A percentile compares a stretch with the other conserved stretches of the same genome.
phyloP scores from a whole-genome alignment of 495 filamentous ascomycete genomes.

The Astrocystis sublimbata region DNA sequence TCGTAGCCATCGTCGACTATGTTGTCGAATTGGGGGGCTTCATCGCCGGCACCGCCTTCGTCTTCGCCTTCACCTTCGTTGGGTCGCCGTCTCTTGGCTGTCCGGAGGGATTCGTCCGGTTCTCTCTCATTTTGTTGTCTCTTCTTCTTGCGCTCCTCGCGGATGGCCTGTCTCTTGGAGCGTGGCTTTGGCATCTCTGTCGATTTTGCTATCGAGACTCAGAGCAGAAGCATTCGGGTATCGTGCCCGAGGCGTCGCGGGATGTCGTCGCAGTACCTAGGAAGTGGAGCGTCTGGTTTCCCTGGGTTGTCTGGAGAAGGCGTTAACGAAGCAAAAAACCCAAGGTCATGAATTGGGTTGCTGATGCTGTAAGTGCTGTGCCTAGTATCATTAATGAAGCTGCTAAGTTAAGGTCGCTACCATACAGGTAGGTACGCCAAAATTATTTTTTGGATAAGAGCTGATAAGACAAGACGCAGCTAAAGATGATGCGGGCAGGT shows the following conservation, averaged over 20 bases:
- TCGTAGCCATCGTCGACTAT: constrained; percentile 27
- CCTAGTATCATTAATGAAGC: no score
- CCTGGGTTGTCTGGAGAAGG: no score
- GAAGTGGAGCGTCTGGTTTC: no score
- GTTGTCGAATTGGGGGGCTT: constrained; percentile 32
- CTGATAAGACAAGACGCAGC: constrained; percentile 1
- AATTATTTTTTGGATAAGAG: constrained; percentile 10
- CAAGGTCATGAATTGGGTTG: background rate
- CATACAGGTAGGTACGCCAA: background rate
- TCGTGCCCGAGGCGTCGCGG: no score
- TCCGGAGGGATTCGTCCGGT: constrained; percentile 31
- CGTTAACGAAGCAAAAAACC: no score
- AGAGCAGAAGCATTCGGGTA: background rate
- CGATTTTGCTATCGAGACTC: background rate
- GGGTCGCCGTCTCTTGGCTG: constrained; percentile 42
- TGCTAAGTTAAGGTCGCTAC: no score
- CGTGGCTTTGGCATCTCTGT: constrained; percentile 32
- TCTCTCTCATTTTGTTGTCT: constrained; percentile 35
- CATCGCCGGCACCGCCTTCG: constrained; percentile 22
- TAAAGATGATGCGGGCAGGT: background rate
- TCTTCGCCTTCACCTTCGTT: constrained; percentile 23
- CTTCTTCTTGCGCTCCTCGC: constrained; percentile 49
- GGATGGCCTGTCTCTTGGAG: constrained; percentile 47
- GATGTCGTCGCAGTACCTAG: background rate
- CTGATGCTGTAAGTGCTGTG: background rate